Percentiles rank a stretch among this genome's conserved stretches.
phyloP scores from a whole-genome alignment of 225 moss, liverwort and hornwort genomes.

The Physcomitrellopsis africana region DNA sequence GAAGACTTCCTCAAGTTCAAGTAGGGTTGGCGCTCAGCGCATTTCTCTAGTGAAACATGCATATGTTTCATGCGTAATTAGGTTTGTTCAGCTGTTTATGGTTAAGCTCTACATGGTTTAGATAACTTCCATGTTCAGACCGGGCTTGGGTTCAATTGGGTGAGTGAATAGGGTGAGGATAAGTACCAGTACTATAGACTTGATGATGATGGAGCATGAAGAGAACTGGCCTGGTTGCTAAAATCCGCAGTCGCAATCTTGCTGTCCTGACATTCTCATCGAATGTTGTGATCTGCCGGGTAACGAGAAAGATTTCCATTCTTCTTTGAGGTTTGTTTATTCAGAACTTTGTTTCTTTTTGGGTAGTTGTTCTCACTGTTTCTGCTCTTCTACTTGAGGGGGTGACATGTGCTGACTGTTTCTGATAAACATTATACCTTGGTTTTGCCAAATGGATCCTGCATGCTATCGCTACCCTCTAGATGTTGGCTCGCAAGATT shows the following conservation, averaged over 20 bases:
- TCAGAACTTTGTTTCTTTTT: neutral
- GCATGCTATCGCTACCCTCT: too few relatives aligned
- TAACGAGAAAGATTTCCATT: neutral
- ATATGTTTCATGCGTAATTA: neutral
- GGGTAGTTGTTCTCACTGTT: too few relatives aligned
- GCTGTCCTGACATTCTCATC: neutral
- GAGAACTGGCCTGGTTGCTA: constrained; percentile 4
- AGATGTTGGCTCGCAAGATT: too few relatives aligned
- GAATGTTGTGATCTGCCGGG: neutral
- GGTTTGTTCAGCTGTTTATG: neutral
- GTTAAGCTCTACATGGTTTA: neutral
- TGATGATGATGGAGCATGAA: constrained; percentile 19
- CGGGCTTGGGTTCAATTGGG: neutral
- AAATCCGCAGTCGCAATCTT: neutral
- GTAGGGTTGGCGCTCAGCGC: neutral
- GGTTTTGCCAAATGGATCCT: too few relatives aligned
- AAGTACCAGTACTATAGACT: neutral
- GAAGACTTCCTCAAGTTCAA: neutral
- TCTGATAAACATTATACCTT: too few relatives aligned
- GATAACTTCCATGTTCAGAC: neutral
- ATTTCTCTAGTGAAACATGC: neutral
- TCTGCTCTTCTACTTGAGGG: too few relatives aligned
- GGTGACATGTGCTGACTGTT: too few relatives aligned
- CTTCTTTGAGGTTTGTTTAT: neutral
- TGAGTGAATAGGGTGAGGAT: neutral